Evolutionary conservation across 352 stramenopile genomes (phyloP).

Genomic region (Globisporangium paddicum): DNA sequence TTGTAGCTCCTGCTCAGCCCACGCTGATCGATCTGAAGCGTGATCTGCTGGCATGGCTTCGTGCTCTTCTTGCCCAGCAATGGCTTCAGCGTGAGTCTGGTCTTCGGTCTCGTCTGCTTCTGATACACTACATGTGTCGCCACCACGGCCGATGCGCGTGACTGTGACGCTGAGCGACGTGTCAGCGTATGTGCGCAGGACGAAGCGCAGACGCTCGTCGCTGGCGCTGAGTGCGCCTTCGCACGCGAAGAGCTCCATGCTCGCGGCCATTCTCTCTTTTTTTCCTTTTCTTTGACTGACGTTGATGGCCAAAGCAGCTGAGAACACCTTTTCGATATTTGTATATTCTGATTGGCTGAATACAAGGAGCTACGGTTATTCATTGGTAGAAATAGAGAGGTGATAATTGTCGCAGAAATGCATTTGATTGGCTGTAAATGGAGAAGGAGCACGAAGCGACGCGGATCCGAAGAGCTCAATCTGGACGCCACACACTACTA

Average conservation of each 20-base stretch:
- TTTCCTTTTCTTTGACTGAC: not conserved
- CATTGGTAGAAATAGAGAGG: not conserved
- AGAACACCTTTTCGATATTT: not conserved
- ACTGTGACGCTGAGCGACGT: slow-evolving; percentile 26
- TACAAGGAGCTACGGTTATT: too few relatives aligned
- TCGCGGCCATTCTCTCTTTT: not conserved
- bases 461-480: not conserved
- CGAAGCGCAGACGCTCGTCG: slow-evolving; percentile 22
- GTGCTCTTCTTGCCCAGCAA: not conserved
- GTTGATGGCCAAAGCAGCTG: not conserved
- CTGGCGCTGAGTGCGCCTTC: slow-evolving; percentile 34
- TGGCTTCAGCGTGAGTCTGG: not conserved
- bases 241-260: slow-evolving; percentile 32
- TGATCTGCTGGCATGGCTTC: not conserved
- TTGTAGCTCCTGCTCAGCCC: slow-evolving; percentile 8
- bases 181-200: slow-evolving; percentile 30
- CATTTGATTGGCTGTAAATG: slow-evolving; percentile 5
- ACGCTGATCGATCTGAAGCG: not conserved
- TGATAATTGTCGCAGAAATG: not conserved
- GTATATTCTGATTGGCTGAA: not conserved
- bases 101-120: not conserved
- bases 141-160: not conserved
- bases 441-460: slow-evolving; percentile 2
- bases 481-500: not conserved
- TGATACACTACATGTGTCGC: not conserved